phyloP scores from a whole-genome alignment of 1,284 basidiomycete species.

The Athelia sp. region DNA sequence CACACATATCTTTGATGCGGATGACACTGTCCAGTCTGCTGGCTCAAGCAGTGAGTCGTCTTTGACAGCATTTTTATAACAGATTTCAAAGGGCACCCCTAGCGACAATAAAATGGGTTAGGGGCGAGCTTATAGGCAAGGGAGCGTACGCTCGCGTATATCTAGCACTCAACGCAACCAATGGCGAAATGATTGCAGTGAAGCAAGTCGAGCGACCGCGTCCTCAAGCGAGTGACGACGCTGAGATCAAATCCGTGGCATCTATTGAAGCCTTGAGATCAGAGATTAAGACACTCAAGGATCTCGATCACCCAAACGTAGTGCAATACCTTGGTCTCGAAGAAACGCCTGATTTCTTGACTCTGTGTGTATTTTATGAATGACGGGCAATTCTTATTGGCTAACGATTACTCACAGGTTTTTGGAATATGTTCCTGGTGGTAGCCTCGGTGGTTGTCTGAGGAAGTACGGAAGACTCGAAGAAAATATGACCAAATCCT shows the following conservation, averaged over 20 bases:
- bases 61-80: too few species aligned
- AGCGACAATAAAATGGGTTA: constrained; percentile 69
- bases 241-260: constrained; percentile 45
- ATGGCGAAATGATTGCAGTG: constrained; percentile 77
- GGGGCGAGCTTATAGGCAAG: constrained; percentile 72
- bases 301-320: constrained; percentile 69
- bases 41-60: too few species aligned
- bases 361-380: constrained; percentile 38
- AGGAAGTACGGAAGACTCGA: constrained; percentile 62
- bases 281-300: constrained; percentile 63
- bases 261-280: constrained; percentile 60
- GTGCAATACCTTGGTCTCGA: constrained; percentile 72
- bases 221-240: constrained; percentile 44
- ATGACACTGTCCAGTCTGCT: too few species aligned
- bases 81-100: too few species aligned
- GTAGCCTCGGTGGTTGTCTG: constrained; percentile 66
- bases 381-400: not conserved
- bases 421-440: constrained; percentile 80
- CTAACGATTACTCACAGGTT: constrained; percentile 27
- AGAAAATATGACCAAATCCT: constrained; percentile 66
- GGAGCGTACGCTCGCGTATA: constrained; percentile 76
- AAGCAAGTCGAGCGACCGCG: constrained; percentile 75
- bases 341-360: constrained; percentile 52
- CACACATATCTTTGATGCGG: too few species aligned
- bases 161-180: constrained; percentile 69